Percentiles rank a stretch among this genome's conserved stretches.
Evolutionary conservation across 2,329 filamentous ascomycete genomes (phyloP).

Genomic region (Fusarium albidum): DNA sequence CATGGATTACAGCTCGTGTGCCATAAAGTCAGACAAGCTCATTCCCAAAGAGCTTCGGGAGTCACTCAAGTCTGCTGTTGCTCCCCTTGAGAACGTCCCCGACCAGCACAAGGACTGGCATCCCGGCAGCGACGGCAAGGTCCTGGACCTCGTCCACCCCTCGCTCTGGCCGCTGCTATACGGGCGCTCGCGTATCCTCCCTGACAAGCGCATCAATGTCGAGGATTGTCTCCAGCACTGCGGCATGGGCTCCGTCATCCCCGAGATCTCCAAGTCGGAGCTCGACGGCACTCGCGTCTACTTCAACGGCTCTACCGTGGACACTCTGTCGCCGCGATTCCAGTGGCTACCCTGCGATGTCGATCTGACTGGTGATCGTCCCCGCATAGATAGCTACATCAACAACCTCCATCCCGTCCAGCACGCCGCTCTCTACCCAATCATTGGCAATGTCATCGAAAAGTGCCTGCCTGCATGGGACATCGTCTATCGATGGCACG

Average conservation of each 20-base stretch:
- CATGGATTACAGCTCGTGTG: constrained; percentile 43
- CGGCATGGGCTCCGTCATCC: constrained; percentile 43
- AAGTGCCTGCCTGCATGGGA: constrained; percentile 57
- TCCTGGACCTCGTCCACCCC: constrained; percentile 70
- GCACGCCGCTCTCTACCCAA: constrained; percentile 49
- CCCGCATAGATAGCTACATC: constrained; percentile 58
- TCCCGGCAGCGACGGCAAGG: constrained; percentile 62
- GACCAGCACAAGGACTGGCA: constrained; percentile 66
- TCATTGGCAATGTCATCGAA: constrained; percentile 53
- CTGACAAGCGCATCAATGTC: constrained; percentile 46
- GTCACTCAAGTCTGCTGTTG: constrained; percentile 53
- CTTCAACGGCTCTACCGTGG: neutral
- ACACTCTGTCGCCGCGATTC: constrained; percentile 35
- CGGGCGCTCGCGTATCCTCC: constrained; percentile 51
- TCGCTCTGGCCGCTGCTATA: constrained; percentile 69
- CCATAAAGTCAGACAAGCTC: constrained; percentile 47
- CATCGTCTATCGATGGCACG: constrained; percentile 44
- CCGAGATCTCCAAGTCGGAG: constrained; percentile 9
- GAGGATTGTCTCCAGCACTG: constrained; percentile 46
- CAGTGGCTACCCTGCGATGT: constrained; percentile 62
- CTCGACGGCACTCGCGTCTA: neutral
- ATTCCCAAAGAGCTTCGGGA: constrained; percentile 38
- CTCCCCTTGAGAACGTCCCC: constrained; percentile 58
- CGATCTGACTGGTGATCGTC: constrained; percentile 46
- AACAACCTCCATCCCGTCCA: constrained; percentile 60